A percentile compares a stretch with the other conserved stretches of the same genome.
Evolutionary conservation across 371 early-diverging fungal species (phyloP).

Genomic region (Smittium mucronatum): DNA sequence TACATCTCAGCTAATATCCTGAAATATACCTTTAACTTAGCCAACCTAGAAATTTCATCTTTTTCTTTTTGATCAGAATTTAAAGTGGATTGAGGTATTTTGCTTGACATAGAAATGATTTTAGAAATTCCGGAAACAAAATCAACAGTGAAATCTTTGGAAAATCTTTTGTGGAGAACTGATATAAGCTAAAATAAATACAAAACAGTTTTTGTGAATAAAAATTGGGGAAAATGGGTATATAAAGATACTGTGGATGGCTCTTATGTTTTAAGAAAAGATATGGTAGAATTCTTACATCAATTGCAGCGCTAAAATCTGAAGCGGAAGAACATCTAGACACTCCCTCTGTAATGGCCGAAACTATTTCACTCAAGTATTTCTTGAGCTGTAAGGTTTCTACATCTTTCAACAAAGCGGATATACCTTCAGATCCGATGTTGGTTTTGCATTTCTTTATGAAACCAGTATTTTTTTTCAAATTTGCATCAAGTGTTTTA

Average conservation of each 20-base stretch:
- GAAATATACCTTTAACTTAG: slow-evolving; percentile 52
- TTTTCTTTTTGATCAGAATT: slow-evolving; percentile 64
- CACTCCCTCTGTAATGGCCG: slow-evolving; percentile 63
- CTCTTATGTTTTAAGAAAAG: not conserved
- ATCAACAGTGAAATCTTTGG: not conserved
- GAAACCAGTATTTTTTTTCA: slow-evolving; percentile 92
- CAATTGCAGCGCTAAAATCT: slow-evolving; percentile 72
- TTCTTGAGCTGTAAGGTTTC: slow-evolving; percentile 82
- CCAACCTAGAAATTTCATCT: slow-evolving; percentile 62
- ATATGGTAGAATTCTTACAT: slow-evolving; percentile 27
- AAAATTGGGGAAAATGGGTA: not conserved
- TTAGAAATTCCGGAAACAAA: not conserved
- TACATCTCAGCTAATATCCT: slow-evolving; percentile 72
- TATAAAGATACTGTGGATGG: not conserved
- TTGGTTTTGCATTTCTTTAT: slow-evolving; percentile 81
- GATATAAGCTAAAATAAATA: slow-evolving; percentile 41
- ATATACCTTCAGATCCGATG: slow-evolving; percentile 56
- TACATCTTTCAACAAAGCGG: slow-evolving; percentile 68
- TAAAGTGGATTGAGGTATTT: not conserved
- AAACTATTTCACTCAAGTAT: slow-evolving; percentile 83
- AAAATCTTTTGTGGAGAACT: slow-evolving; percentile 66
- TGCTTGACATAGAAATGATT: not conserved
- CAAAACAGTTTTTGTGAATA: not conserved
- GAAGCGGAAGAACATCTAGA: slow-evolving; percentile 48
- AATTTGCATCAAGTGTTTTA: slow-evolving; percentile 68